phyloP scores from a whole-genome alignment of 805 yeast species.

The Starmerella davenportii region DNA sequence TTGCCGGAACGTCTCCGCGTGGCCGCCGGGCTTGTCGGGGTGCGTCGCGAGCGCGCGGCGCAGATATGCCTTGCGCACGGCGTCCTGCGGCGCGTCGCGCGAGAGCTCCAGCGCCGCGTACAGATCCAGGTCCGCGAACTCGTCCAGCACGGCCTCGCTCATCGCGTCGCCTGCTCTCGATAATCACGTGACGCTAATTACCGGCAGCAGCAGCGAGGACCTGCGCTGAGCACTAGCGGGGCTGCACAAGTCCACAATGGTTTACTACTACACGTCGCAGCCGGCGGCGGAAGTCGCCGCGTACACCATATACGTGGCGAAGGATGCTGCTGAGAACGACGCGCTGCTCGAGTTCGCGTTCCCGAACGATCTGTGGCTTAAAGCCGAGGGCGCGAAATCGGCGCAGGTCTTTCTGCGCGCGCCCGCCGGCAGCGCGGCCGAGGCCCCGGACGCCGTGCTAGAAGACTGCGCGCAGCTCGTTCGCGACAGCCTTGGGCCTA shows the following conservation, averaged over 20 bases:
- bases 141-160: slow-evolving; percentile 16
- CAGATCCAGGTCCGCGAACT: slow-evolving; percentile 18
- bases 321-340: slow-evolving; percentile 55
- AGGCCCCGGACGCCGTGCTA: slow-evolving; percentile 36
- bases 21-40: slow-evolving; percentile 45
- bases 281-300: neutral
- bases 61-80: slow-evolving; percentile 50
- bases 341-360: slow-evolving; percentile 43
- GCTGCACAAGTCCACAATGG: too few relatives aligned
- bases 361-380: slow-evolving; percentile 56
- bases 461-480: slow-evolving; percentile 53
- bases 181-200: too few relatives aligned
- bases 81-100: slow-evolving; percentile 23
- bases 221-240: too few relatives aligned
- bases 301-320: slow-evolving; percentile 42
- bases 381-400: slow-evolving; percentile 56
- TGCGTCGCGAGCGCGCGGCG: slow-evolving; percentile 45
- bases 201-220: too few relatives aligned
- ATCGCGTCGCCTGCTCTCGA: too few relatives aligned
- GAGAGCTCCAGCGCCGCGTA: slow-evolving; percentile 18
- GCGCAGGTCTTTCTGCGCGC: slow-evolving; percentile 55
- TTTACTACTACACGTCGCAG: neutral
- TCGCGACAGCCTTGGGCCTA: slow-evolving; percentile 26
- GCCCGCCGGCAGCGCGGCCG: slow-evolving; percentile 21
- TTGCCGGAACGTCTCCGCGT: slow-evolving; percentile 36